Base-by-base conservation (phyloP, 2,329 filamentous ascomycete genomes). In the Clarireedia monteithiana region DNA sequence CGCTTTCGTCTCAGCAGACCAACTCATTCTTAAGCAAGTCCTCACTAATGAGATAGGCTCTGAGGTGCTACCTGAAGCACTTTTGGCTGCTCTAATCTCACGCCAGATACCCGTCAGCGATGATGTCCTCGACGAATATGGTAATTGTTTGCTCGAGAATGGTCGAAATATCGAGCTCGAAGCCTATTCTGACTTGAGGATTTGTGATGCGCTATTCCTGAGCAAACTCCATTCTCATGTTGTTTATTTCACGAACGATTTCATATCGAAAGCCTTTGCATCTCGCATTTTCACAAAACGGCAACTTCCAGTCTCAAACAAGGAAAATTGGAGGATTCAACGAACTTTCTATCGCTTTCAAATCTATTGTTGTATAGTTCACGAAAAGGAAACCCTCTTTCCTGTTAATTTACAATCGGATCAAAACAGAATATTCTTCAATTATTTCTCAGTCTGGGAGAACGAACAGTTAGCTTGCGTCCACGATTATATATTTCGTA, bases 281-380 rank as follows among this genome's bases (percentile, higher is more conserved):
- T 15, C 44, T 20, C 44, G 23, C 4, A 24, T 27, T 27, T 46
- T 46, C 15, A 26, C 44, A 26, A 27, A 26, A 14, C n/a, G 23
- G 5, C 49, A 24, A 9, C 39, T 40, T 39, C n/a, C 36, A 30
- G 14, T 20, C 15, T 56, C 50, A 15, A 10, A 17, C n/a, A n/a
- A n/a, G 17, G 40, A 47, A 38, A 36, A 40, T 7, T 23, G 42
- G 53, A 48, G 54, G 4, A 51, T 59, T 24, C 24, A 51, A 39
- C 46, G 55, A n/a, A n/a, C 55, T 12, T 59, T 57, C 44, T 57
- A 59, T 15, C n/a, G 54, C 48, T 57, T 59, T 48, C 48, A 59
- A 39, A 52, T 57, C 2, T 57, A 52, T 36, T 52, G 46, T 45
- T 57, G 53, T 40, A 23, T 57, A 27, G 56, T 55, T 15, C 6